These are phyloP conservation scores for Fusarium praegraminearum DNA, from an alignment of 2,329 filamentous ascomycete species.

Conservation along the genomic window DNA sequence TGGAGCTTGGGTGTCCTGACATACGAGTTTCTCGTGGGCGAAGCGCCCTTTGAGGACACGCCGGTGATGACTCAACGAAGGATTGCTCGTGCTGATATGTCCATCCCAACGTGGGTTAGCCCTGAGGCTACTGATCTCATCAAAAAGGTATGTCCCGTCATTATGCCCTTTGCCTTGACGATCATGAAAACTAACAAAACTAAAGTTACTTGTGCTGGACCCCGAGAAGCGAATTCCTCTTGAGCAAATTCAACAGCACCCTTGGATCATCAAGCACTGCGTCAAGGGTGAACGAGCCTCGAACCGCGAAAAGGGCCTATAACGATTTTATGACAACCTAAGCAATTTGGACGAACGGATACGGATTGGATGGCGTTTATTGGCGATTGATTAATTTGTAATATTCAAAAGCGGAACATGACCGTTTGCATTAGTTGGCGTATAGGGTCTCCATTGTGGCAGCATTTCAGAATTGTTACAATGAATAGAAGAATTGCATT, in stretches of 20 bases:
- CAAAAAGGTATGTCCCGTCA: constrained; percentile 74
- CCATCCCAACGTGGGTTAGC: constrained; percentile 89
- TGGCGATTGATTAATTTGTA: constrained; percentile 31
- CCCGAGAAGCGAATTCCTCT: constrained; percentile 93
- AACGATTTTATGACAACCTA: constrained; percentile 39
- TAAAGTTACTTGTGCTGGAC: constrained; percentile 86
- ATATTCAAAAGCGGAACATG: constrained; percentile 34
- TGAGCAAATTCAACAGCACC: constrained; percentile 88
- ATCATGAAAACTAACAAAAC: constrained; percentile 42
- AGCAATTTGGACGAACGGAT: constrained; percentile 26
- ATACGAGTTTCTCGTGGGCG: constrained; percentile 95
- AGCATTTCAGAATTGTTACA: constrained; percentile 31
- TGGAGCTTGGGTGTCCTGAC: constrained; percentile 96
- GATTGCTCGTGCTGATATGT: constrained; percentile 92
- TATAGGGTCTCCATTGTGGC: constrained; percentile 43
- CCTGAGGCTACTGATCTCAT: constrained; percentile 92
- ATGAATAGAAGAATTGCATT: constrained; percentile 30
- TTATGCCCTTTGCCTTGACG: not conserved
- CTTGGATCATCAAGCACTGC: constrained; percentile 98
- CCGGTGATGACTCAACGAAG: constrained; percentile 93
- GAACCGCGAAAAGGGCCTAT: constrained; percentile 61
- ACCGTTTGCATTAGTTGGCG: constrained; percentile 50
- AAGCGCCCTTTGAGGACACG: constrained; percentile 97
- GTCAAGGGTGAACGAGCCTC: constrained; percentile 69
- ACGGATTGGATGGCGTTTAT: constrained; percentile 41